phyloP scores from a whole-genome alignment of 2,329 filamentous ascomycete species.

The Atkinsonella hypoxylon region DNA sequence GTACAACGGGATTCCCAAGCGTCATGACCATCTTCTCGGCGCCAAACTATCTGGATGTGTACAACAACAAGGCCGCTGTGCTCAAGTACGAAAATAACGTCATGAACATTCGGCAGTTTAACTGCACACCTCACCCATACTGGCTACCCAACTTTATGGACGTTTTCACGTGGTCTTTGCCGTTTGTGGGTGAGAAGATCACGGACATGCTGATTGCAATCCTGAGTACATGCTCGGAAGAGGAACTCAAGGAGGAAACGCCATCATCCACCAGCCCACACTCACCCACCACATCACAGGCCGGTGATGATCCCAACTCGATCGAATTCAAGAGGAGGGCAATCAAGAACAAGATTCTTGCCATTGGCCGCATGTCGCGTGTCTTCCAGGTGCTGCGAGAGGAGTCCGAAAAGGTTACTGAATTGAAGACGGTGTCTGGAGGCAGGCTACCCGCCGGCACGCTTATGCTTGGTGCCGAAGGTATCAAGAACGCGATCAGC shows the following conservation, averaged over 20 bases:
- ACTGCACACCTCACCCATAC: slow-evolving; percentile 98
- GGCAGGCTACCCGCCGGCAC: slow-evolving; percentile 88
- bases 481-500: slow-evolving; percentile 96
- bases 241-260: slow-evolving; percentile 83
- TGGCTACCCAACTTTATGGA: slow-evolving; percentile 99
- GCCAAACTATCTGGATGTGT: slow-evolving; percentile 96
- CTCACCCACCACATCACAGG: slow-evolving; percentile 53
- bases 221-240: slow-evolving; percentile 96
- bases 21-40: slow-evolving; percentile 99
- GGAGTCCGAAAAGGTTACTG: slow-evolving; percentile 91
- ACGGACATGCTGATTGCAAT: slow-evolving; percentile 99
- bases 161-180: slow-evolving; percentile 98
- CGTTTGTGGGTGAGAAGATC: slow-evolving; percentile 97
- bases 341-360: slow-evolving; percentile 99
- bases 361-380: slow-evolving; percentile 88
- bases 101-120: slow-evolving; percentile 99
- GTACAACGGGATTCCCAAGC: slow-evolving; percentile 94
- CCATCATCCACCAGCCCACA: slow-evolving; percentile 39
- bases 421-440: slow-evolving; percentile 92
- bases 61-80: slow-evolving; percentile 99
- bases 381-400: slow-evolving; percentile 98
- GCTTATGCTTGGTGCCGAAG: slow-evolving; percentile 94
- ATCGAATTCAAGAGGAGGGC: slow-evolving; percentile 90
- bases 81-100: slow-evolving; percentile 99
- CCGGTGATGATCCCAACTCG: slow-evolving; percentile 59